Evolutionary conservation across 2,329 filamentous ascomycete genomes (phyloP), one percentile per base, ranked within the genome.

Genomic region (Cytospora mali): DNA sequence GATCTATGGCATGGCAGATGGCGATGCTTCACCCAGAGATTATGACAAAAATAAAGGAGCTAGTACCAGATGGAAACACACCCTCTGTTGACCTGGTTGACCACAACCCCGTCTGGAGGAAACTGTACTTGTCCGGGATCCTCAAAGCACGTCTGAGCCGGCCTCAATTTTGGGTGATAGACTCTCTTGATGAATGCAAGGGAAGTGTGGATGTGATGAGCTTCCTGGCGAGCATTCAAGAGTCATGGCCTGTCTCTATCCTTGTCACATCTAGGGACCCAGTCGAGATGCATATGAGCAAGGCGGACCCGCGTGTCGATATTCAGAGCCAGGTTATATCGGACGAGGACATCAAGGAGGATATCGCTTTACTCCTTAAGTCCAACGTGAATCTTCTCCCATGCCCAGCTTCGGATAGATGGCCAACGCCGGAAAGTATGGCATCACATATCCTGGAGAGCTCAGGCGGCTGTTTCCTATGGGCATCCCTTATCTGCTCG

Each of bases 1-100:
- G 70, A 2, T 72, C 71, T 0, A 70, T 74, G 53, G 70, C 72
- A 1, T 71, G 66, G 62, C 73, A 75, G 61, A 72, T 75, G 71
- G 70, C 71, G 16, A 63, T 63, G 14, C 35, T 69, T 3, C 67
- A 73, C n/a, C 61, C 66, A 0, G 67, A 69, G 2, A 58, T 70
- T 7, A 60, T 68, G 4, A 25, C 58, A 0, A 58, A 48, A 4
- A 60, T 74, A 25, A 48, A 50, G 0, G 60, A 67, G 0, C 35
- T 68, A 3, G 14, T 61, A 1, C 58, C 64, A 5, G 68, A 5
- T 64, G 66, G 62, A 66, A 62, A 1, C 67, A 69, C 3, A 16
- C 59, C 2, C 50, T 65, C n/a, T 0, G 51, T 72, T 16, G 68
- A 70, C 49, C 68, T 66, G 29, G 46, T 69, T 5, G 69, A 74